These are phyloP conservation scores for Chenopodium berlandieri DNA, from an alignment of 148 eudicot genomes.

Conservation along the genomic window DNA sequence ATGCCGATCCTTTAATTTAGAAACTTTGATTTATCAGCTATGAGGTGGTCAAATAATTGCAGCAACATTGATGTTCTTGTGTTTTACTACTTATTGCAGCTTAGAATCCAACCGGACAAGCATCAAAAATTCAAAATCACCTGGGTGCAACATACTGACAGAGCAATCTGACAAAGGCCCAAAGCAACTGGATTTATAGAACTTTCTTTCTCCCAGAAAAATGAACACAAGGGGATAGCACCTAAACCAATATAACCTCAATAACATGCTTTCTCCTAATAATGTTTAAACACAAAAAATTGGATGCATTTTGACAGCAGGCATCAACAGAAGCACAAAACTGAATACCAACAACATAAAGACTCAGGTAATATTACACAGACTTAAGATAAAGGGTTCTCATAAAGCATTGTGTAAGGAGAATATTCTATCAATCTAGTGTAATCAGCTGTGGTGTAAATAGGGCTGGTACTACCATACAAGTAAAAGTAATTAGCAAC, in stretches of 20 bases:
- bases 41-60: too few relatives aligned
- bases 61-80: not conserved
- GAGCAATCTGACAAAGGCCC: not conserved
- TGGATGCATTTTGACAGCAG: not conserved
- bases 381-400: not conserved
- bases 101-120: not conserved
- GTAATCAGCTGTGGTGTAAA: not conserved
- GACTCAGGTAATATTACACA: not conserved
- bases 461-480: not conserved
- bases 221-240: not conserved
- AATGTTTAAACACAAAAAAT: not conserved
- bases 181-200: not conserved
- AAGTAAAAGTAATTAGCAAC: not conserved
- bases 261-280: slow-evolving; percentile 1
- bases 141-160: not conserved
- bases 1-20: too few relatives aligned
- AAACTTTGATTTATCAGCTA: too few relatives aligned
- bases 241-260: not conserved
- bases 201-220: not conserved
- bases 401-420: not conserved
- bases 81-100: not conserved
- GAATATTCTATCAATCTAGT: slow-evolving; percentile 6
- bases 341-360: not conserved
- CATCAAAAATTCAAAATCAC: not conserved
- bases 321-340: not conserved